phyloP scores from a whole-genome alignment of 352 stramenopile genomes.

The Phytophthora multivora region DNA sequence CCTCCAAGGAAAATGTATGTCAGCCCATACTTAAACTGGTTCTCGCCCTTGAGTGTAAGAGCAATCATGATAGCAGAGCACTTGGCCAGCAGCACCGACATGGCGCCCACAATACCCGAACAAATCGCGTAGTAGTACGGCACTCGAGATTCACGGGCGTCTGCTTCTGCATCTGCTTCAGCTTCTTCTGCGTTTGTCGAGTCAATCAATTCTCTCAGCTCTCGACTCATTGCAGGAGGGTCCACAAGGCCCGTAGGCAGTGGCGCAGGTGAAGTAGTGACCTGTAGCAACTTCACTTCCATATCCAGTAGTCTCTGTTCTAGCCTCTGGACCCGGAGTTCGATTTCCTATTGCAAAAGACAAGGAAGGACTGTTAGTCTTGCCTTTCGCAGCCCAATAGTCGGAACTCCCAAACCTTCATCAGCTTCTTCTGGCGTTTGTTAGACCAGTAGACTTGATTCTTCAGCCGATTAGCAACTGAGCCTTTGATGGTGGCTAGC shows the following conservation, averaged over 20 bases:
- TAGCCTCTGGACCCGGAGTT: constrained; percentile 67
- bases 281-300: constrained; percentile 61
- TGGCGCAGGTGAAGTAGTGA: constrained; percentile 26
- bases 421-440: constrained; percentile 78
- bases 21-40: constrained; percentile 86
- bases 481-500: constrained; percentile 90
- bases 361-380: neutral
- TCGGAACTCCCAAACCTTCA: constrained; percentile 46
- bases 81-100: constrained; percentile 85
- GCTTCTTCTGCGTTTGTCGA: constrained; percentile 31
- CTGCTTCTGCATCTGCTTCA: constrained; percentile 40
- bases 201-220: constrained; percentile 38
- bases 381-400: neutral
- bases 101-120: constrained; percentile 84
- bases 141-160: constrained; percentile 49
- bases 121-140: constrained; percentile 88
- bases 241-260: constrained; percentile 21
- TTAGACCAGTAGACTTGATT: constrained; percentile 87
- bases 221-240: constrained; percentile 34
- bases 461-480: constrained; percentile 81
- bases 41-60: constrained; percentile 80
- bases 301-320: constrained; percentile 71
- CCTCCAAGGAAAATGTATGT: constrained; percentile 88
- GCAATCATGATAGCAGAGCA: constrained; percentile 88
- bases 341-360: constrained; percentile 47